Evolutionary conservation across 352 stramenopile genomes (phyloP), one percentile per base, ranked within the genome.

Genomic region (Globisporangium paddicum): DNA sequence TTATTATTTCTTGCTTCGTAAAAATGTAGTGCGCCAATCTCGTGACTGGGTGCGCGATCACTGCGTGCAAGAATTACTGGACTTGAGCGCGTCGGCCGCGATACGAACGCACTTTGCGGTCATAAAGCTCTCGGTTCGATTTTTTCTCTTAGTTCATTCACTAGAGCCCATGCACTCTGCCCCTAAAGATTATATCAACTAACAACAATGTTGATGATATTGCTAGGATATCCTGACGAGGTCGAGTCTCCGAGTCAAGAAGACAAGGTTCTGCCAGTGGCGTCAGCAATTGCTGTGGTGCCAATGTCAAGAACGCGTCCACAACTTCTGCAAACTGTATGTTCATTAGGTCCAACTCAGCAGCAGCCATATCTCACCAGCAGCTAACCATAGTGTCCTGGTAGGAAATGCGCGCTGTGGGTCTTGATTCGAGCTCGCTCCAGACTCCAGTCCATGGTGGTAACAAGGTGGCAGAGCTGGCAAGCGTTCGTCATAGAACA

Each of bases 301-400:
- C 4, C 64, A 60, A 9, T 86, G 63, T 14, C 37, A 62, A 9
- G 51, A 72, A 3, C 60, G 64, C 9, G 52, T 82, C 10, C 41
- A 41, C 8, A 58, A 26, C 2, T 90, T 82, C 59, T 87, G 77
- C n/a, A 58, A 50, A 32, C 55, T 88, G 80, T 90, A 69, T 16
- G 58, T 34, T 26, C 13, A 35, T 13, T 32, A 18, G 28, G 28
- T n/a, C 6, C 23, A 28, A 7, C 18, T 5, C 16, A 41, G 14
- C 11, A 16, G 8, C 8, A 30, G 9, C 25, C n/a, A 46, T n/a
- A 32, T 35, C n/a, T 25, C n/a, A 5, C 8, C 16, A 34, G 11
- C 16, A 34, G 11, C 44, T 49, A 49, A 34, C 5, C 9, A 6
- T 19, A 34, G 44, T 55, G 18, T 40, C 23, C 30, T 26, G 13